Percentiles rank a stretch among this genome's conserved stretches.
Evolutionary conservation across 1,284 basidiomycete species (phyloP).

Genomic region (Ustilago nuda): DNA sequence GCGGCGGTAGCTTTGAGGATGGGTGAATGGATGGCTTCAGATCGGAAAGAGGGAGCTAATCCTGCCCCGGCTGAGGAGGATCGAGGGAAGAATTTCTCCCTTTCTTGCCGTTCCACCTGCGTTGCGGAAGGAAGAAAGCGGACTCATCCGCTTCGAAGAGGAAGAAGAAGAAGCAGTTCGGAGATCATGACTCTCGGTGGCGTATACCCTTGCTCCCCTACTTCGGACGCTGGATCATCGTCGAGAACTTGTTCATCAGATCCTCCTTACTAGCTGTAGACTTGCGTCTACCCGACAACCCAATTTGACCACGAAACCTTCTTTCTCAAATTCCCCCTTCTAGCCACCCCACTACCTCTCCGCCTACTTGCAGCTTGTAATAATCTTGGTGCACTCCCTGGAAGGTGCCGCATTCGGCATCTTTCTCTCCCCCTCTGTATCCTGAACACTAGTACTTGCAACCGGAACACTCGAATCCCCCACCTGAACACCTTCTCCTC

Average conservation of each 20-base stretch:
- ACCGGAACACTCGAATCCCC: constrained; percentile 36
- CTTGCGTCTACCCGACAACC: constrained; percentile 28
- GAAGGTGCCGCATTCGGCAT: neutral
- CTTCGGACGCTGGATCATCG: constrained; percentile 9
- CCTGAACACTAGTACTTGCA: constrained; percentile 40
- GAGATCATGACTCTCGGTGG: constrained; percentile 46
- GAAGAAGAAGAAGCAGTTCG: constrained; percentile 22
- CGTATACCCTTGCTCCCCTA: constrained; percentile 1
- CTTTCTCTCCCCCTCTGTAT: constrained; percentile 12
- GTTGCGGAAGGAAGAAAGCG: constrained; percentile 29
- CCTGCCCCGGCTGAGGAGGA: constrained; percentile 49
- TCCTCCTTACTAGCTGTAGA: constrained; percentile 10
- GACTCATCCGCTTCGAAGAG: constrained; percentile 18
- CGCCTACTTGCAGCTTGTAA: constrained; percentile 9
- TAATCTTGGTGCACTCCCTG: neutral
- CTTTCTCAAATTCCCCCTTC: constrained; percentile 39
- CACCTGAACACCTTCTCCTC: constrained; percentile 22
- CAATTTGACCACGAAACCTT: constrained; percentile 50
- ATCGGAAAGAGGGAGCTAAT: constrained; percentile 18
- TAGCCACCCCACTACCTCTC: constrained; percentile 16
- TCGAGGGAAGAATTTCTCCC: constrained; percentile 48
- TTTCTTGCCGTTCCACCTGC: constrained; percentile 12
- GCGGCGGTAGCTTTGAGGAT: constrained; percentile 23
- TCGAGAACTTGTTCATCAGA: constrained; percentile 18
- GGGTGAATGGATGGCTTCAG: constrained; percentile 26